Base-by-base conservation (phyloP, 2,329 filamentous ascomycete genomes). In the Pestalotiopsis sp. region DNA sequence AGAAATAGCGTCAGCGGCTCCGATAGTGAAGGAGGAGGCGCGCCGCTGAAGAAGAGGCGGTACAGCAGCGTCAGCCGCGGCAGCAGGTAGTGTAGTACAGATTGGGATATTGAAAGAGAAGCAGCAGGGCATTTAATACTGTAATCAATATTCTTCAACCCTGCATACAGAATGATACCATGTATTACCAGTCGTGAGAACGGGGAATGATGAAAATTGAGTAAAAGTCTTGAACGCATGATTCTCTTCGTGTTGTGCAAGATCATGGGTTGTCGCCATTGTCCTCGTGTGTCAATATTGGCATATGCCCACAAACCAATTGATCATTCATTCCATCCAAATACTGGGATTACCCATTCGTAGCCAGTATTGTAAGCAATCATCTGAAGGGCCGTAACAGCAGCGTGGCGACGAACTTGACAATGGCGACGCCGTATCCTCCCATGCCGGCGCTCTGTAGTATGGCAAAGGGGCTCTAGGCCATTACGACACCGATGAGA, bases 391-490 rank as follows among this genome's bases (percentile, higher is more conserved):
- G 31, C 31, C 31, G 31, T 9, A 36, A 36, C 31, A 36, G 31
- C 31, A 36, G 6, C 7, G 31, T 1, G 3, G 12, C 63, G n/a
- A 56, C 41, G 25, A 20, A 4, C 17, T 64, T 45, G 14, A 64
- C 39, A 1, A 27, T 17, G 4, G 38, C 39, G 4, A 14, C 62
- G 17, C 61, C 61, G 11, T 14, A 14, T 1, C 79, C 80, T 0
- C 74, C 77, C 2, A 70, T 71, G 0, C 66, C 79, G 0, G 77
- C 79, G 57, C 78, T 80, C 71, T 80, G 76, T 0, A 80, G 70
- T 1, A 65, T 74, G 1, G 80, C 75, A 27, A 81, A 80, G 0
- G 71, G 0, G 4, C 75, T 71, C 0, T 68, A 64, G 0, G 72
- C 73, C 0, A n/a, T 70, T 3, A 80, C 75, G 25, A 70, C 78